A percentile compares a stretch with the other conserved stretches of the same genome.
Conservation (phyloP, 1,284 basidiomycete genomes). For the Rhizoctonia solani region DNA sequence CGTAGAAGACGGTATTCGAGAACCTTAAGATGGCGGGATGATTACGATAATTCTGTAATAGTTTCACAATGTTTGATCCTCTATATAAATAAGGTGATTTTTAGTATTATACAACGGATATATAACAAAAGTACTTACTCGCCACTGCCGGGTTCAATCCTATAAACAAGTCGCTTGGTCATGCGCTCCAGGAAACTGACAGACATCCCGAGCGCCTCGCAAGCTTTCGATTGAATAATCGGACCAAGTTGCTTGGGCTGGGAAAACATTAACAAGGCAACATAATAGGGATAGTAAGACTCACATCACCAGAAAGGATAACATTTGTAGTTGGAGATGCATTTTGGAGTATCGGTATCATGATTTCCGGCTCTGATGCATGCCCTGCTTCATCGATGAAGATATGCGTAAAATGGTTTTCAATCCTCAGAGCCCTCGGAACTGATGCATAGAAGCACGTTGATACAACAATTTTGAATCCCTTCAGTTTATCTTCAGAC, state of each 20-base stretch:
- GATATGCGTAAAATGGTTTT: conserved; percentile 62
- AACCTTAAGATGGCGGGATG: conserved; percentile 59
- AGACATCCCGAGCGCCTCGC: conserved; percentile 56
- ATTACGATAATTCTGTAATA: conserved; percentile 62
- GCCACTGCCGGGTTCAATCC: conserved; percentile 44
- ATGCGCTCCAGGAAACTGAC: conserved; percentile 61
- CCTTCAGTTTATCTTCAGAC: conserved; percentile 44
- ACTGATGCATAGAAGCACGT: conserved; percentile 65
- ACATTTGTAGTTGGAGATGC: conserved; percentile 52
- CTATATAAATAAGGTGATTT: neutral
- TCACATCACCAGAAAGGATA: conserved; percentile 57
- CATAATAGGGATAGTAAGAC: neutral
- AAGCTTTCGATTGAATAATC: conserved; percentile 58
- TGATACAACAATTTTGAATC: conserved; percentile 59
- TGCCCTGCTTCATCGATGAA: conserved; percentile 70
- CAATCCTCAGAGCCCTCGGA: conserved; percentile 57
- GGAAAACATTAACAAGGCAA: neutral
- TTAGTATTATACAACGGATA: neutral
- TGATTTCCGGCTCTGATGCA: conserved; percentile 62
- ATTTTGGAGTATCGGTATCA: conserved; percentile 52
- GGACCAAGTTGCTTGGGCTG: conserved; percentile 64
- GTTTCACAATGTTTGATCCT: conserved; percentile 56
- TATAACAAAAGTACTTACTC: neutral
- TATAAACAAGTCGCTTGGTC: conserved; percentile 56
- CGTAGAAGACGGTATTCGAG: conserved; percentile 61